Conservation (phyloP, 768 basidiomycete species). For the Lepiota brunneoincarnata region DNA sequence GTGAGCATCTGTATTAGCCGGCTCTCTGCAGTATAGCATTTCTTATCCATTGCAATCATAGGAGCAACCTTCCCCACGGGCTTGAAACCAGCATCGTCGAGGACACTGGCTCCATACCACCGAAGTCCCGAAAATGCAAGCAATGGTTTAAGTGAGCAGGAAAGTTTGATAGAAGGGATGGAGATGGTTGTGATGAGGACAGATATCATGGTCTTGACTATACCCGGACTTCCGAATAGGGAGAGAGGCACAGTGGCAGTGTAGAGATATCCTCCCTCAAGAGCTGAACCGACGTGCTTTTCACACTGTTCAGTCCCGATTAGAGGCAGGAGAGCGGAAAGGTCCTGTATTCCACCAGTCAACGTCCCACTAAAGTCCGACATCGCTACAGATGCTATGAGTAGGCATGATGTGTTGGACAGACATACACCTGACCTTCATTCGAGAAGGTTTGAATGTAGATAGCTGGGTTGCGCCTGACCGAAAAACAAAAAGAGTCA, state of each 20-base stretch:
- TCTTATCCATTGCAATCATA: background rate
- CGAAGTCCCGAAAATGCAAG: no score
- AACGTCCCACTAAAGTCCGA: no score
- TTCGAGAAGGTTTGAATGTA: no score
- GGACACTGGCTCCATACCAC: background rate
- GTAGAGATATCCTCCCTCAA: slow-evolving; percentile 19
- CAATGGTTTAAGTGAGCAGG: no score
- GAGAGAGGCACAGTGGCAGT: slow-evolving; percentile 22
- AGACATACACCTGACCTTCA: no score
- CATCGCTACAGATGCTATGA: no score
- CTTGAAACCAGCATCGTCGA: slow-evolving; percentile 1
- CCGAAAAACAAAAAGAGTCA: no score
- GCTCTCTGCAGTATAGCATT: background rate
- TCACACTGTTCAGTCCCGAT: slow-evolving; percentile 24
- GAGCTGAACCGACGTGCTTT: slow-evolving; percentile 15
- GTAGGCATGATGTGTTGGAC: no score
- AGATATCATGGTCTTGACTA: slow-evolving; percentile 16
- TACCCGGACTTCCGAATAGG: slow-evolving; percentile 21
- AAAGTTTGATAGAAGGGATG: background rate
- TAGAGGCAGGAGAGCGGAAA: slow-evolving; percentile 22
- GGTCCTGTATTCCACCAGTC: slow-evolving; percentile 22
- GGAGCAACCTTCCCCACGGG: background rate
- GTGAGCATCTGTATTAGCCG: background rate
- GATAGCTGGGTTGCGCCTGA: no score
- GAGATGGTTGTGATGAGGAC: slow-evolving; percentile 13